Base-by-base conservation (phyloP, 495 filamentous ascomycete genomes). In the Penicillium riverlandense region DNA sequence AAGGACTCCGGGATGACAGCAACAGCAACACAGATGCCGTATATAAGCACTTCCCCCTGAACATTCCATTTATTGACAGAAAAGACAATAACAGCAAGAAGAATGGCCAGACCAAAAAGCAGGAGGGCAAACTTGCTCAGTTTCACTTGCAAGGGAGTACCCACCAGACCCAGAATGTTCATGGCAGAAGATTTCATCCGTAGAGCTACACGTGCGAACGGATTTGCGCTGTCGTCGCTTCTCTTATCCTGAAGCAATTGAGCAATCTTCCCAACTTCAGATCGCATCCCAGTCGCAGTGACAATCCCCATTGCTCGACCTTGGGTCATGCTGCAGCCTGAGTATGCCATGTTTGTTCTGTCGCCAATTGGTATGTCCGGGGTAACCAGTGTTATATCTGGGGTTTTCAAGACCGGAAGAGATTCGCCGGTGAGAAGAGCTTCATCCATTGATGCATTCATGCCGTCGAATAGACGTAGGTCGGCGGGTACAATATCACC, bases 401-500 rank as follows among this genome's bases (percentile, higher is more conserved):
- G 34, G 65, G 63, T 59, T 86, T 53, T 53, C 38, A 48, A 38
- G 37, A 53, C 45, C 11, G 50, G 50, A 6, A 53, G 38, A 45
- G 84, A 87, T 56, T 88, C 84, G 41, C 86, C 86, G 4, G 85
- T 90, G 38, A 86, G 69, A 12, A 82, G 72, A 34, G 77, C 80
- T 62, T 85, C 83, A 51, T 86, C 83, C 35, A 40, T 79, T 75
- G 46, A 78, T 78, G 10, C 78, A 78, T 37, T 80, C 68, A 33
- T 85, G 44, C 22, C 47, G 28, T n/a, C 49, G 47, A 12, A 13
- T 41, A 38, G 44, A 9, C 5, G n/a, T 34, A 49, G 41, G 55
- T 90, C 86, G 5, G 86, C 86, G 9, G 86, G 86, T 8, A 90
- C 75, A 4, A 82, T 87, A 65, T 90, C 86, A 12, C 86, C 86